Conservation (phyloP, 495 filamentous ascomycete species). For the Daldinia childiae region DNA sequence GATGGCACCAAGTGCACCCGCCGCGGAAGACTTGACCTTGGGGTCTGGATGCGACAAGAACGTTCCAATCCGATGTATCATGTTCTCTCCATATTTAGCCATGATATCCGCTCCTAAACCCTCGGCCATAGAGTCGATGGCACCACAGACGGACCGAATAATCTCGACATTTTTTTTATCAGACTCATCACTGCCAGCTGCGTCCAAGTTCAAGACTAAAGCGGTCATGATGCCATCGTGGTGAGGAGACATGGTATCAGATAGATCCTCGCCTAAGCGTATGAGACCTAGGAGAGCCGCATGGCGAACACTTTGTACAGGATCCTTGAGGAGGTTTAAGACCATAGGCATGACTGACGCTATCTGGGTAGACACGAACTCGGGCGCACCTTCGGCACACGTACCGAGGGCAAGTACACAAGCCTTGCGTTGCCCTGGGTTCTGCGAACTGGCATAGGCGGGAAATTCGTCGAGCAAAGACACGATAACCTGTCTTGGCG, state of each 20-base stretch:
- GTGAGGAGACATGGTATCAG: slow-evolving; percentile 84
- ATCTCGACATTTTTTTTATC: slow-evolving; percentile 80
- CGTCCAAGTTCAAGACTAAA: slow-evolving; percentile 86
- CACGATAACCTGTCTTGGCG: slow-evolving; percentile 93
- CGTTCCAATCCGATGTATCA: slow-evolving; percentile 82
- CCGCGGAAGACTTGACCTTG: slow-evolving; percentile 88
- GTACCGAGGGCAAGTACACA: slow-evolving; percentile 92
- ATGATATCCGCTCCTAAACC: slow-evolving; percentile 87
- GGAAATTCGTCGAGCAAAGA: slow-evolving; percentile 87
- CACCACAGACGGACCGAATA: slow-evolving; percentile 87
- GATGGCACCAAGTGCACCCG: slow-evolving; percentile 88
- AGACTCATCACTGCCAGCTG: slow-evolving; percentile 64
- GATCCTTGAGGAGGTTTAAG: slow-evolving; percentile 83
- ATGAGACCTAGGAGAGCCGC: slow-evolving; percentile 87
- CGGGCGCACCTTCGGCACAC: slow-evolving; percentile 95
- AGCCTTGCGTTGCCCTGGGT: slow-evolving; percentile 84
- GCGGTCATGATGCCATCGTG: slow-evolving; percentile 84
- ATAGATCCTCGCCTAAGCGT: slow-evolving; percentile 89
- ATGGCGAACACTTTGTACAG: slow-evolving; percentile 81
- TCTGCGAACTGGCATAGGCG: slow-evolving; percentile 73
- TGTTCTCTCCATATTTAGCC: slow-evolving; percentile 78
- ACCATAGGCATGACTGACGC: slow-evolving; percentile 85
- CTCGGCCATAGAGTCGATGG: slow-evolving; percentile 89
- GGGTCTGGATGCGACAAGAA: slow-evolving; percentile 84
- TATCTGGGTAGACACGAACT: slow-evolving; percentile 92